A percentile compares a stretch with the other conserved stretches of the same genome.
These are phyloP conservation scores for Obelidium mucronatum DNA, from an alignment of 192 early-diverging fungal species.

Conservation along the genomic window DNA sequence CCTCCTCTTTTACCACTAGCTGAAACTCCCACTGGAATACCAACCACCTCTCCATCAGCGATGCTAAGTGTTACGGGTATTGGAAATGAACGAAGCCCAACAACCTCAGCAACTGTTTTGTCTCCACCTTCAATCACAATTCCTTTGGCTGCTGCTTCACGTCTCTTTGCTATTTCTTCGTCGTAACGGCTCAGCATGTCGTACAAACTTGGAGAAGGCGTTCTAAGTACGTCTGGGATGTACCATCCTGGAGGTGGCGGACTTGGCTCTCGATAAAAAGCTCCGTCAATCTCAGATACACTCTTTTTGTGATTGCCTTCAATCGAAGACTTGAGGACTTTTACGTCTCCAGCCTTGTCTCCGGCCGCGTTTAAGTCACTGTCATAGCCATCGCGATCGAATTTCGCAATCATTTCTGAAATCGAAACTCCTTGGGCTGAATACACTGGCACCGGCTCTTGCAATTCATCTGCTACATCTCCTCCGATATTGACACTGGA, in stretches of 20 bases:
- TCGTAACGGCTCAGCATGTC: not conserved
- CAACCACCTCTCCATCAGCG: not conserved
- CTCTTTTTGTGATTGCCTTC: not conserved
- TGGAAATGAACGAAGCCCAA: too few relatives aligned
- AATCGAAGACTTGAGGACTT: too few relatives aligned
- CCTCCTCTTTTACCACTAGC: not conserved
- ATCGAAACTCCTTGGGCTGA: not conserved
- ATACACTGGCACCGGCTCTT: conserved; percentile 1
- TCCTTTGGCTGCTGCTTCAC: not conserved
- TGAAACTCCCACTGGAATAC: not conserved
- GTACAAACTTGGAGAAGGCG: not conserved
- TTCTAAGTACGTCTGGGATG: not conserved
- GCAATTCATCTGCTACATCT: not conserved
- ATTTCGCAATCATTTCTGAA: not conserved
- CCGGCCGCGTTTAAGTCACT: not conserved
- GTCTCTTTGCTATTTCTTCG: not conserved
- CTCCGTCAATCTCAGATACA: not conserved
- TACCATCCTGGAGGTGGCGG: conserved; percentile 16
- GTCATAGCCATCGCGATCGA: not conserved
- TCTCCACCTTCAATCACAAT: not conserved
- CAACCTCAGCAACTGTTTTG: not conserved
- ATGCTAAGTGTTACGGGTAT: not conserved
- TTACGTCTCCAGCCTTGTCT: not conserved
- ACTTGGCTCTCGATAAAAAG: not conserved
- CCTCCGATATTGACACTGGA: not conserved